These are phyloP conservation scores for Alnus glutinosa DNA, from an alignment of 306 rosid species.

Conservation along the genomic window DNA sequence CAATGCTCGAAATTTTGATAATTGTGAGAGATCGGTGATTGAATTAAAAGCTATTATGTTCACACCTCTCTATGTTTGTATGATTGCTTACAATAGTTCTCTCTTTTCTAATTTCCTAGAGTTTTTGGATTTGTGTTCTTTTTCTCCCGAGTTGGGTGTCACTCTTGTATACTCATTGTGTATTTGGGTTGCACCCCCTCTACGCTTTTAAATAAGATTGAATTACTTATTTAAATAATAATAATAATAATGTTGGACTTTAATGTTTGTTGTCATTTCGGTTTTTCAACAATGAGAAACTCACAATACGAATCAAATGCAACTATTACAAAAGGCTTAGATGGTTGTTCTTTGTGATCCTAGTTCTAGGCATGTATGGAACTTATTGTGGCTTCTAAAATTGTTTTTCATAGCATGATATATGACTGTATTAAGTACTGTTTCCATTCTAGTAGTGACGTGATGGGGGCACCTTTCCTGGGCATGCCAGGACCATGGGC, in stretches of 20 bases:
- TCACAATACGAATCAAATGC: neutral
- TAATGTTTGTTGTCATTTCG: neutral
- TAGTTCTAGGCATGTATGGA: neutral
- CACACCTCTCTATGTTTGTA: too few species aligned
- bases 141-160: too few species aligned
- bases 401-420: slow-evolving; percentile 1
- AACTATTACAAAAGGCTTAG: neutral
- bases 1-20: too few species aligned
- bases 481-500: slow-evolving; percentile 96
- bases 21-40: too few species aligned
- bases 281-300: neutral
- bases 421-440: neutral
- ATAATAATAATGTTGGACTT: neutral
- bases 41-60: too few species aligned
- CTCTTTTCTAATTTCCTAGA: too few species aligned
- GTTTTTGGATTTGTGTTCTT: too few species aligned
- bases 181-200: too few species aligned
- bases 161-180: too few species aligned
- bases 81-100: too few species aligned
- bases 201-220: too few species aligned
- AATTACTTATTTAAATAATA: too few species aligned
- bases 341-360: neutral
- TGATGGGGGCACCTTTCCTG: slow-evolving; percentile 47
- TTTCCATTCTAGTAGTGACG: slow-evolving; percentile 5
- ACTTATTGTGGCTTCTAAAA: neutral